Evolutionary conservation across 2,329 filamentous ascomycete species (phyloP).

Genomic region (Neophaeococcomyces mojaviensis): DNA sequence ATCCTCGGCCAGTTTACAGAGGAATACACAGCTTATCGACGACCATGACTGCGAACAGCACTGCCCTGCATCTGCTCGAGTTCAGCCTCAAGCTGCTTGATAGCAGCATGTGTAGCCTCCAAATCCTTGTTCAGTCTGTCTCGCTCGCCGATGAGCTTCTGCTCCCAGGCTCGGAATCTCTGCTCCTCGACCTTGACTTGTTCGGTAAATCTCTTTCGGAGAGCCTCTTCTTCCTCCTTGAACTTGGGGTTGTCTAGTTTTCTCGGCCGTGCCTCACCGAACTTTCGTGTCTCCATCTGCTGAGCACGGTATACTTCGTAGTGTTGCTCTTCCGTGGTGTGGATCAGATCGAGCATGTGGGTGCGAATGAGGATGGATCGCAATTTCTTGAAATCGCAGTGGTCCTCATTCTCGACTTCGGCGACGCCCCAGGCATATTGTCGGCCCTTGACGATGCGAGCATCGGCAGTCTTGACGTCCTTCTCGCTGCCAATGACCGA

Average conservation of each 20-base stretch:
- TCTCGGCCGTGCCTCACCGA: conserved; percentile 90
- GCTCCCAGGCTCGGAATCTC: conserved; percentile 98
- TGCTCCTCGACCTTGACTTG: conserved; percentile 99
- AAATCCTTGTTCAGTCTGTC: conserved; percentile 99
- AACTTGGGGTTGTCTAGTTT: conserved; percentile 99
- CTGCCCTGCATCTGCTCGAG: conserved; percentile 89
- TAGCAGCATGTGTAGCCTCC: conserved; percentile 86
- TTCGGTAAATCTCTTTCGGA: conserved; percentile 98
- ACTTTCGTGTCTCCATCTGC: conserved; percentile 99
- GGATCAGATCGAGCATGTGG: conserved; percentile 99
- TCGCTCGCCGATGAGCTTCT: conserved; percentile 98
- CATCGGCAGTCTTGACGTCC: conserved; percentile 93
- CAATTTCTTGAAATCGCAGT: conserved; percentile 99
- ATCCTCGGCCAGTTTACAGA: neutral
- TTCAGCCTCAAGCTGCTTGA: conserved; percentile 63
- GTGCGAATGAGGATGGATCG: conserved; percentile 97
- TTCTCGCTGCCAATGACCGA: conserved; percentile 98
- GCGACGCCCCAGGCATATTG: conserved; percentile 99
- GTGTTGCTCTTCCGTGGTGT: conserved; percentile 98
- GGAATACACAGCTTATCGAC: conserved; percentile 54
- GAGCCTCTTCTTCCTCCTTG: conserved; percentile 98
- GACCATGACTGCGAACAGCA: conserved; percentile 82
- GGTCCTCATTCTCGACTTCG: conserved; percentile 98
- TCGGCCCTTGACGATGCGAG: conserved; percentile 94
- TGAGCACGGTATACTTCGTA: conserved; percentile 98